These are phyloP conservation scores for Arthrobotrys pseudoclavata DNA, from an alignment of 2,329 filamentous ascomycete genomes.

Conservation along the genomic window DNA sequence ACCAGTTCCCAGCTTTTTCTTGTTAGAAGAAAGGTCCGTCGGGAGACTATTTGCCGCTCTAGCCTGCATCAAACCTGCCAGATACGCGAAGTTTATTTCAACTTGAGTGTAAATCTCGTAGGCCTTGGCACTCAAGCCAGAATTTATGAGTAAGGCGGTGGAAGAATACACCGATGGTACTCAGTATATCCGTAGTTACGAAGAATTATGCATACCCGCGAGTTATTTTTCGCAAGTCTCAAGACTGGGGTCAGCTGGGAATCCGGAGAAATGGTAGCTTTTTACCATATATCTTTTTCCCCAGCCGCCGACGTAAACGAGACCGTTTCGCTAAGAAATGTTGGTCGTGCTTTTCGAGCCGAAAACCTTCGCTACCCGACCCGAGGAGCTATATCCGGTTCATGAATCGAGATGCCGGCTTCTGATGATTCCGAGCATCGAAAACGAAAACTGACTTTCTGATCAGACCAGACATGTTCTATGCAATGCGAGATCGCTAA, in stretches of 20 bases:
- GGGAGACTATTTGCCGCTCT: constrained; percentile 22
- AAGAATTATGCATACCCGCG: neutral
- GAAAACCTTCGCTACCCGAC: constrained; percentile 26
- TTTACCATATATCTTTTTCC: neutral
- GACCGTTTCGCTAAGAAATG: neutral
- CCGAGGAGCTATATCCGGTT: constrained; percentile 22
- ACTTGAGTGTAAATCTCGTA: constrained; percentile 3
- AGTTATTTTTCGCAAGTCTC: neutral
- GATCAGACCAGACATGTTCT: constrained; percentile 7
- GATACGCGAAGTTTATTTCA: constrained; percentile 31
- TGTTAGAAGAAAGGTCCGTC: constrained; percentile 16
- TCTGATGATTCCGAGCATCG: constrained; percentile 12
- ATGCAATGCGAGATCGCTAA: neutral
- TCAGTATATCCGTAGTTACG: neutral
- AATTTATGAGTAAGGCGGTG: neutral
- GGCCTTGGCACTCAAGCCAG: neutral
- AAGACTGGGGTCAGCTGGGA: neutral
- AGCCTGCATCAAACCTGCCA: constrained; percentile 17
- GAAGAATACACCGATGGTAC: constrained; percentile 20
- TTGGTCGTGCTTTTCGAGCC: constrained; percentile 11
- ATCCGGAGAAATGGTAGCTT: constrained; percentile 24
- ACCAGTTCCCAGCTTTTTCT: neutral
- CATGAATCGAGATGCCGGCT: constrained; percentile 22
- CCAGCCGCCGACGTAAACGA: constrained; percentile 35
- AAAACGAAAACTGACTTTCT: neutral